A percentile compares a stretch with the other conserved stretches of the same genome.
phyloP scores from a whole-genome alignment of 768 basidiomycete genomes.

The Suillus alpinus region DNA sequence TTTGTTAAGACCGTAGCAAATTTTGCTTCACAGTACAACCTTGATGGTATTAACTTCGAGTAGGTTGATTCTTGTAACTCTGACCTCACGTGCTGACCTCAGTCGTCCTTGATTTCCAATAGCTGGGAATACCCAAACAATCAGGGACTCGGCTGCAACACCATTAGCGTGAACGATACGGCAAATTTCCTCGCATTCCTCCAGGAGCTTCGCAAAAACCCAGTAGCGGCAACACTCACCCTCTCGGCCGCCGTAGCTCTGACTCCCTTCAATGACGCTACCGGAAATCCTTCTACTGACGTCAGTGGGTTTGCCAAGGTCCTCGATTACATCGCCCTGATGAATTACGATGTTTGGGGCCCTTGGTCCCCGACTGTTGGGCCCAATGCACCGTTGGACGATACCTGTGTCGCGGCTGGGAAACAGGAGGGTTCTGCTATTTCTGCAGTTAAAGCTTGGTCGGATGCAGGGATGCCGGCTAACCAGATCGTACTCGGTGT shows the following conservation, averaged over 20 bases:
- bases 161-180: conserved; percentile 53
- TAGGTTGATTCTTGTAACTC: conserved; percentile 16
- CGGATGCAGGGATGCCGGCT: conserved; percentile 70
- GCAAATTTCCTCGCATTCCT: conserved; percentile 79
- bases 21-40: conserved; percentile 44
- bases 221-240: conserved; percentile 51
- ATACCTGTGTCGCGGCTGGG: conserved; percentile 61
- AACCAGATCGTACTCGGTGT: conserved; percentile 75
- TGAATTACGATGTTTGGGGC: conserved; percentile 68
- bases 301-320: conserved; percentile 71
- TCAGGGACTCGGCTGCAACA: conserved; percentile 71
- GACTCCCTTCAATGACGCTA: conserved; percentile 58
- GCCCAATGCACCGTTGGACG: conserved; percentile 78
- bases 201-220: conserved; percentile 55
- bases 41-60: conserved; percentile 65
- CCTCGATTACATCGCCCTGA: conserved; percentile 62
- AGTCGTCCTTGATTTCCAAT: conserved; percentile 10
- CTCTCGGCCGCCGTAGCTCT: conserved; percentile 67
- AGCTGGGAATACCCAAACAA: conserved; percentile 58
- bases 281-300: conserved; percentile 61
- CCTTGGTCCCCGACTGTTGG: conserved; percentile 55
- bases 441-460: conserved; percentile 72
- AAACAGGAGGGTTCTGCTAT: conserved; percentile 74
- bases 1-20: conserved; percentile 51
- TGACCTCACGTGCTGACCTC: background rate